Conservation (phyloP, 305 asterid species). For the Coffea humblotiana region DNA sequence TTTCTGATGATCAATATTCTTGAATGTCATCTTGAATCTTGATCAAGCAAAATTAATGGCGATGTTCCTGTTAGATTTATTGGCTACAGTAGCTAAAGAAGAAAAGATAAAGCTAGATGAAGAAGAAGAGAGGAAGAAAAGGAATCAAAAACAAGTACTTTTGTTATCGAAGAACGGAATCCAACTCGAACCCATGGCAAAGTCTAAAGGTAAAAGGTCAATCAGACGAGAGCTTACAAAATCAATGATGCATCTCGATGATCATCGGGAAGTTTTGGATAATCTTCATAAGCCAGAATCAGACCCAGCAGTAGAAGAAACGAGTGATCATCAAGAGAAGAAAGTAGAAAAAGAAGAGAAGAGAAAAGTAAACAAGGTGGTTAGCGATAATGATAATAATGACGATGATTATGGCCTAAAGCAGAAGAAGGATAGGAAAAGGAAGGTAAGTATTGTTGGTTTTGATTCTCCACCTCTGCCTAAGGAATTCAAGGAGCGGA, state of each 20-base stretch:
- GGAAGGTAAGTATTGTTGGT: not conserved
- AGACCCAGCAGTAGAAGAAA: not conserved
- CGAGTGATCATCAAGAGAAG: not conserved
- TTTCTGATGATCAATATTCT: too few relatives aligned
- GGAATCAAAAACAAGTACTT: not conserved
- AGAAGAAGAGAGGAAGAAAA: not conserved
- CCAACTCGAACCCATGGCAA: not conserved
- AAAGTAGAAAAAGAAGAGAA: not conserved
- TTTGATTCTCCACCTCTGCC: not conserved
- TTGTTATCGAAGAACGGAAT: not conserved
- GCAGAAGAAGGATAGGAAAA: not conserved
- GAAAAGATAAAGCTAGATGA: not conserved
- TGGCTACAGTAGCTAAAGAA: not conserved
- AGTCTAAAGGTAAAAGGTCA: not conserved
- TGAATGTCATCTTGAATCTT: too few relatives aligned
- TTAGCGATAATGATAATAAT: too few relatives aligned
- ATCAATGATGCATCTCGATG: not conserved
- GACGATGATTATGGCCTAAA: too few relatives aligned
- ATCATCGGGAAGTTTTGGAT: not conserved
- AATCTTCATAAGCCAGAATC: not conserved
- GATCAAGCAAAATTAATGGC: not conserved
- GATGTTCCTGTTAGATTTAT: not conserved
- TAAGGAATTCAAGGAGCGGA: not conserved
- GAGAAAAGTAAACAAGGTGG: not conserved
- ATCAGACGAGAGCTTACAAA: too few relatives aligned